Evolutionary conservation across 495 filamentous ascomycete species (phyloP).

Genomic region (Cercophora scortea): DNA sequence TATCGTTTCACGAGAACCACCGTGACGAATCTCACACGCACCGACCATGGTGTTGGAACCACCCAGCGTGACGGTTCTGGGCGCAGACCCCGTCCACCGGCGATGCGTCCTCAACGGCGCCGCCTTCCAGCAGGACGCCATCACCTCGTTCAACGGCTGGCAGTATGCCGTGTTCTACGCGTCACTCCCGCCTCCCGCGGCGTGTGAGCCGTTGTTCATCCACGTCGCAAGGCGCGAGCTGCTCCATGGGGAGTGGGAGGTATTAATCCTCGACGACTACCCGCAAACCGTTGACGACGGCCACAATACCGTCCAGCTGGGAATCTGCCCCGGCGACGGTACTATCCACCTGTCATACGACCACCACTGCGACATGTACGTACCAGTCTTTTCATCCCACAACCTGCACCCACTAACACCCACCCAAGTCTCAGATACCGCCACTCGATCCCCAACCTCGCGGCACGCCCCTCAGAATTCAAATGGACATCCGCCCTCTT

Average conservation of each 20-base stretch:
- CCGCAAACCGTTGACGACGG: slow-evolving; percentile 40
- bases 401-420: background rate
- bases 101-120: slow-evolving; percentile 31
- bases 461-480: slow-evolving; percentile 24
- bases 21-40: too few relatives aligned
- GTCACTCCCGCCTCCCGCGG: slow-evolving; percentile 10
- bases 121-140: slow-evolving; percentile 36
- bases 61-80: slow-evolving; percentile 24
- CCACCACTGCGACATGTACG: slow-evolving; percentile 33
- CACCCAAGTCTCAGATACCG: slow-evolving; percentile 31
- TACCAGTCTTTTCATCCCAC: background rate
- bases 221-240: slow-evolving; percentile 35
- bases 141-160: slow-evolving; percentile 30
- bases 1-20: background rate
- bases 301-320: slow-evolving; percentile 43
- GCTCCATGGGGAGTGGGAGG: slow-evolving; percentile 29
- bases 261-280: slow-evolving; percentile 38
- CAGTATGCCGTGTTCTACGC: slow-evolving; percentile 41
- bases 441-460: slow-evolving; percentile 26
- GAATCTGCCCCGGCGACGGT: slow-evolving; percentile 38
- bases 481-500: slow-evolving; percentile 33
- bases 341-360: slow-evolving; percentile 42
- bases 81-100: slow-evolving; percentile 28
- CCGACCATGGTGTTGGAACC: slow-evolving; percentile 12
- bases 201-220: slow-evolving; percentile 30